These are phyloP conservation scores for Xylariaceae sp. DNA, from an alignment of 2,329 filamentous ascomycete genomes.

Conservation along the genomic window DNA sequence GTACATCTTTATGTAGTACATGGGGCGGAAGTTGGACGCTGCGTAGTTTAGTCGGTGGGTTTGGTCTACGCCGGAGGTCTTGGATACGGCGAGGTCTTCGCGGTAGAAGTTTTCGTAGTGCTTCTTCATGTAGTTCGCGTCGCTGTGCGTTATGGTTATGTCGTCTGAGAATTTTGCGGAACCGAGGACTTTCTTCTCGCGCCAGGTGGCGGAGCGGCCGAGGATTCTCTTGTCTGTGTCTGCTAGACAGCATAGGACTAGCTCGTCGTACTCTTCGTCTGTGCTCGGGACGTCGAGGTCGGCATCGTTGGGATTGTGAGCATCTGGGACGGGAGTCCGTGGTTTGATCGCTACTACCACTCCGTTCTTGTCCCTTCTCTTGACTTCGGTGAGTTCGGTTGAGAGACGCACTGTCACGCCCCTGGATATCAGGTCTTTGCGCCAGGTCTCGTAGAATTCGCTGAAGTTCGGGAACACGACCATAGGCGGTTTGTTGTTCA, in stretches of 20 bases:
- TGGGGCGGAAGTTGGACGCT: slow-evolving; percentile 42
- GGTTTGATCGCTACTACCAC: slow-evolving; percentile 44
- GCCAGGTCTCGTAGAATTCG: slow-evolving; percentile 52
- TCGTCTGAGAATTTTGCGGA: slow-evolving; percentile 67
- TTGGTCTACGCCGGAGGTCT: slow-evolving; percentile 34
- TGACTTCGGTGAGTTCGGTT: slow-evolving; percentile 48
- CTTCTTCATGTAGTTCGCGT: slow-evolving; percentile 60
- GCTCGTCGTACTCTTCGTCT: slow-evolving; percentile 60
- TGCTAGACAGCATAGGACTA: slow-evolving; percentile 62
- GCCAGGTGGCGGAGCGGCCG: slow-evolving; percentile 51
- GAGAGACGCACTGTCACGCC: slow-evolving; percentile 51
- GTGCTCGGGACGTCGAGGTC: slow-evolving; percentile 35
- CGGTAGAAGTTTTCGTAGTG: slow-evolving; percentile 64
- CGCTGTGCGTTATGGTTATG: slow-evolving; percentile 66
- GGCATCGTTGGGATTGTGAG: slow-evolving; percentile 29
- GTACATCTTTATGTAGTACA: slow-evolving; percentile 56
- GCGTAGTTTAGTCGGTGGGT: slow-evolving; percentile 38
- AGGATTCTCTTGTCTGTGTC: slow-evolving; percentile 62
- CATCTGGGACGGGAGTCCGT: slow-evolving; percentile 30
- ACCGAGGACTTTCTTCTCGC: slow-evolving; percentile 65
- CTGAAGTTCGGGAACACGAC: slow-evolving; percentile 55
- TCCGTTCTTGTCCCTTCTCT: slow-evolving; percentile 45
- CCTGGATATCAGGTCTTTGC: slow-evolving; percentile 42
- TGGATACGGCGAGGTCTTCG: slow-evolving; percentile 37
- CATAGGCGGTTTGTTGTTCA: slow-evolving; percentile 52